phyloP scores from a whole-genome alignment of 768 basidiomycete species.

The Candolleomyces eurysporus region DNA sequence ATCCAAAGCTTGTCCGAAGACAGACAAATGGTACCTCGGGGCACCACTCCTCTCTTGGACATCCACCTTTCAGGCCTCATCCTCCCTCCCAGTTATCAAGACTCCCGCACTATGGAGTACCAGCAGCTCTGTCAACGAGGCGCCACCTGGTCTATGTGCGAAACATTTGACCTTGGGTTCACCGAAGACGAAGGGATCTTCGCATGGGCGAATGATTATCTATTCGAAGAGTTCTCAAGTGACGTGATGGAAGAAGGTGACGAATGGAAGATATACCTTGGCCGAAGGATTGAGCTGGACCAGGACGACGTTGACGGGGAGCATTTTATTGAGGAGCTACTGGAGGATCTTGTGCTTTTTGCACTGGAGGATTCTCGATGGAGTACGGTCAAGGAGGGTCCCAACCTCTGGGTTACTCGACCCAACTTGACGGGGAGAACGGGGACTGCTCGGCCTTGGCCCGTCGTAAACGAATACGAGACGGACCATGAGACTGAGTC shows the following conservation, averaged over 20 bases:
- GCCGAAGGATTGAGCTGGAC: slow-evolving; percentile 32
- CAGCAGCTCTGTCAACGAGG: slow-evolving; percentile 27
- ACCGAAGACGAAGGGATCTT: slow-evolving; percentile 27
- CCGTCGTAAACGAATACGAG: no score
- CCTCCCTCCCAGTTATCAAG: slow-evolving; percentile 6
- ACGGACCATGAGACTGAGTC: no score
- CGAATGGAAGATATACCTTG: slow-evolving; percentile 39
- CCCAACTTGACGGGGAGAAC: not conserved
- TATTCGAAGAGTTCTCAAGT: slow-evolving; percentile 32
- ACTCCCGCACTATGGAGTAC: slow-evolving; percentile 22
- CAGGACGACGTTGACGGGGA: slow-evolving; percentile 34
- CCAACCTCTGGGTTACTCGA: slow-evolving; percentile 32
- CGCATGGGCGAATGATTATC: slow-evolving; percentile 29
- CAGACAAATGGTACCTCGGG: slow-evolving; percentile 22
- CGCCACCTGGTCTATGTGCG: slow-evolving; percentile 36
- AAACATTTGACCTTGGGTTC: slow-evolving; percentile 33
- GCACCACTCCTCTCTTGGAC: slow-evolving; percentile 28
- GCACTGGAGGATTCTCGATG: slow-evolving; percentile 15
- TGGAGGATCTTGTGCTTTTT: slow-evolving; percentile 31
- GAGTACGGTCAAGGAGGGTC: slow-evolving; percentile 28
- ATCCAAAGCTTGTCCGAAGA: slow-evolving; percentile 22
- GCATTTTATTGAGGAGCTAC: slow-evolving; percentile 27
- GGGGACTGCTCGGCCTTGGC: not conserved
- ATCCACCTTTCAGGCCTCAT: slow-evolving; percentile 7
- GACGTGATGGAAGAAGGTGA: slow-evolving; percentile 31